Percentiles rank a stretch among this genome's conserved stretches.
phyloP scores from a whole-genome alignment of 805 yeast genomes.

The Metschnikowia amazonensis region DNA sequence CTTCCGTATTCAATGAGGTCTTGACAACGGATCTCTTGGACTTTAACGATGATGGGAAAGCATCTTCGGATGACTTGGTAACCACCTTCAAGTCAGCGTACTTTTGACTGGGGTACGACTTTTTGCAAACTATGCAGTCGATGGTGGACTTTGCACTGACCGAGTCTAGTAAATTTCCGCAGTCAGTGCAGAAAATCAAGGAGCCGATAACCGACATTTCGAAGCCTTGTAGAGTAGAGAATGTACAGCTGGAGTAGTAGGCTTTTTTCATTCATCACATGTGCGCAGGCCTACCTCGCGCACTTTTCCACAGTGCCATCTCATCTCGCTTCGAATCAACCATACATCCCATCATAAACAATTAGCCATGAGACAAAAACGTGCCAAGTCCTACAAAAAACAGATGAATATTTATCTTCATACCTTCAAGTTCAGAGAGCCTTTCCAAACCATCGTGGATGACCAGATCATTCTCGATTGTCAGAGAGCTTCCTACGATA shows the following conservation, averaged over 20 bases:
- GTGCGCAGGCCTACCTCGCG: conserved; percentile 2
- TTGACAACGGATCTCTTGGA: conserved; percentile 87
- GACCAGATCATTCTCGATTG: conserved; percentile 69
- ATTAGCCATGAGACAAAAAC: conserved; percentile 79
- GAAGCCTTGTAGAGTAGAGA: not conserved
- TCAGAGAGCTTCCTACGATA: conserved; percentile 64
- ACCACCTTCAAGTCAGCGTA: conserved; percentile 81
- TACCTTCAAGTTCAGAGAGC: conserved; percentile 88
- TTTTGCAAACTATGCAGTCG: conserved; percentile 53
- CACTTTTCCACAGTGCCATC: conserved; percentile 4
- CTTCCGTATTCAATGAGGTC: conserved; percentile 70
- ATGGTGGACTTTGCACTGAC: conserved; percentile 47
- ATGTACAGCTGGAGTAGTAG: conserved; percentile 3
- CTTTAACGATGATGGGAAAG: conserved; percentile 83
- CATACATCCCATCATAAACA: not conserved
- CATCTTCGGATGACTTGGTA: conserved; percentile 85
- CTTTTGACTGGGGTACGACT: conserved; percentile 42
- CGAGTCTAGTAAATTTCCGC: conserved; percentile 86
- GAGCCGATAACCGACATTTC: conserved; percentile 93
- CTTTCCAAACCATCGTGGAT: conserved; percentile 87
- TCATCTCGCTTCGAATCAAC: conserved; percentile 1
- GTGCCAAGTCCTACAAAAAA: conserved; percentile 92
- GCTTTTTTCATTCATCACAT: conserved; percentile 1
- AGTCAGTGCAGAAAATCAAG: conserved; percentile 84
- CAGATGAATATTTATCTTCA: conserved; percentile 83